These are phyloP conservation scores for Blastobotrys serpentis DNA, from an alignment of 1,139 yeast genomes.

Conservation along the genomic window DNA sequence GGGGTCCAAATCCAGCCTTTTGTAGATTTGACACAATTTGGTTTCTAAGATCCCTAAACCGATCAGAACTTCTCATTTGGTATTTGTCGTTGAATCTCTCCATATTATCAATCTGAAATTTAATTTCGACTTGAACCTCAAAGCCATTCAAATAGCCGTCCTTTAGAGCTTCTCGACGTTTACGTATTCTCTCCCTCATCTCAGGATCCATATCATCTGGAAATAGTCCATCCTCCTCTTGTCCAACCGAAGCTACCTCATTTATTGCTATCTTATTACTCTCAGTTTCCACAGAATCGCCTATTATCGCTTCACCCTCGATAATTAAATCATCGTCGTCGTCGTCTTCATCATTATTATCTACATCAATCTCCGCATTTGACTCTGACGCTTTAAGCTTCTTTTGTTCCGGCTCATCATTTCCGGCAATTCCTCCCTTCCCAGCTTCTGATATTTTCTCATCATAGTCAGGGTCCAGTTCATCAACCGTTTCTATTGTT, in stretches of 20 bases:
- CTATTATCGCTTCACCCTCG: no score
- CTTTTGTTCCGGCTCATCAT: background rate
- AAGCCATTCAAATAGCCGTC: constrained; percentile 4
- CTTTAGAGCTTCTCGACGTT: constrained; percentile 4
- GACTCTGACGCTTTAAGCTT: background rate
- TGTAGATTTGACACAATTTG: constrained; percentile 9
- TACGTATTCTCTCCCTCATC: constrained; percentile 5
- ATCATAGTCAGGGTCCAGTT: constrained; percentile 2
- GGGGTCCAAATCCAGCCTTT: constrained; percentile 1
- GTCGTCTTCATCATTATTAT: background rate
- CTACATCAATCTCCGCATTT: background rate
- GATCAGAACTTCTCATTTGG: constrained; percentile 18
- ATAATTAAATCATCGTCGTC: background rate
- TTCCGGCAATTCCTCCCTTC: background rate
- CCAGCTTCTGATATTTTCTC: constrained; percentile 5
- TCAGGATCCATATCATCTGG: constrained; percentile 14
- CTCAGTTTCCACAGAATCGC: no score
- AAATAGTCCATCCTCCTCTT: background rate
- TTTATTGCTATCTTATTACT: no score
- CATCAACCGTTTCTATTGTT: background rate
- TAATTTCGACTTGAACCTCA: constrained; percentile 9
- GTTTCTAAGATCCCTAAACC: constrained; percentile 16
- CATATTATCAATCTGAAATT: constrained; percentile 10
- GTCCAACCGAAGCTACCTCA: constrained; percentile 7
- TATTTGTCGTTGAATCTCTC: constrained; percentile 7